phyloP scores from a whole-genome alignment of 2,329 filamentous ascomycete species.

The Aspergillus novoparasiticus region DNA sequence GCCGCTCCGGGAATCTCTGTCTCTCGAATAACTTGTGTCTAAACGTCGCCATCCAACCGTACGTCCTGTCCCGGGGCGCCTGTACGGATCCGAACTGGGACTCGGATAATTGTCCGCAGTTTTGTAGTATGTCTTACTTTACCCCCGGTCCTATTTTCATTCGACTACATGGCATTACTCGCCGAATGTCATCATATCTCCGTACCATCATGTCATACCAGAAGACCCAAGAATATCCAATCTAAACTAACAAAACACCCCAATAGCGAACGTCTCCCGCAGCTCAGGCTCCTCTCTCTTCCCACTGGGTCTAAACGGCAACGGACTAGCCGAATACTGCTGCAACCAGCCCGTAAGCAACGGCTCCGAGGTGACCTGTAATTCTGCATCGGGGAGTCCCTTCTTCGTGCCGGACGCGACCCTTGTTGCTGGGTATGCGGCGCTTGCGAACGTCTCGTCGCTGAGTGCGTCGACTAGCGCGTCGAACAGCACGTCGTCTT shows the following conservation, averaged over 20 bases:
- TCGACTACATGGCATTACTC: no score
- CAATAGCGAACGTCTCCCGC: not conserved
- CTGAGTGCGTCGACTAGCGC: not conserved
- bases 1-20: not conserved
- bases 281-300: not conserved
- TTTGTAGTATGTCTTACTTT: not conserved
- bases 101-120: not conserved
- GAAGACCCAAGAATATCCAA: no score
- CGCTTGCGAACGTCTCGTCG: not conserved
- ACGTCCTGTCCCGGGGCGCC: not conserved
- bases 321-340: not conserved
- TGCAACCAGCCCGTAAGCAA: not conserved
- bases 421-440: constrained; percentile 1
- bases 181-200: no score
- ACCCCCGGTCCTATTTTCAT: no score
- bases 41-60: constrained; percentile 1
- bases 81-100: constrained; percentile 1
- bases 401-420: not conserved
- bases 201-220: no score
- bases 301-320: not conserved
- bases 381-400: not conserved
- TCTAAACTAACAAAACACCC: not conserved
- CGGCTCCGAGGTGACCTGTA: not conserved
- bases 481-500: not conserved
- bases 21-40: constrained; percentile 2